A percentile compares a stretch with the other conserved stretches of the same genome.
phyloP scores from a whole-genome alignment of 2,329 filamentous ascomycete genomes.

The Pezicula neosporulosa region DNA sequence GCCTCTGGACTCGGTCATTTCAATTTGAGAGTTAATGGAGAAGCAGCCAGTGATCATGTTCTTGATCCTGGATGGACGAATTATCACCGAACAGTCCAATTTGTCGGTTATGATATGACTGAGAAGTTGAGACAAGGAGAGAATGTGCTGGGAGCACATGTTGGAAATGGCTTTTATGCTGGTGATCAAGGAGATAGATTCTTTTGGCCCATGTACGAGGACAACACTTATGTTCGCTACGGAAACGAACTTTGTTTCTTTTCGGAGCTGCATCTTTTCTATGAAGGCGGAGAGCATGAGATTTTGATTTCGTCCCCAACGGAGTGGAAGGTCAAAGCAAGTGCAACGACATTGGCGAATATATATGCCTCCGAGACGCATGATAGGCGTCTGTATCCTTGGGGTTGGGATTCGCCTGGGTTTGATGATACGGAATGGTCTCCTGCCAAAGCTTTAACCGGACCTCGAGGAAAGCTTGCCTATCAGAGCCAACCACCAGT shows the following conservation, averaged over 20 bases:
- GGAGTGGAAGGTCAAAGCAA: slow-evolving; percentile 33
- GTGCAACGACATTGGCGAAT: slow-evolving; percentile 35
- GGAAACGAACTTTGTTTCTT: slow-evolving; percentile 39
- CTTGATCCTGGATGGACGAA: slow-evolving; percentile 37
- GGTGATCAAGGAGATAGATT: slow-evolving; percentile 39
- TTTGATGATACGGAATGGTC: slow-evolving; percentile 30
- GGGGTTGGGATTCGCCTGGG: slow-evolving; percentile 29
- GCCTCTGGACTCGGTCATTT: slow-evolving; percentile 37
- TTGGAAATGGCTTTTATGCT: slow-evolving; percentile 43
- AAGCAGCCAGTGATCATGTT: slow-evolving; percentile 30
- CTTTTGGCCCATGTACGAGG: slow-evolving; percentile 40
- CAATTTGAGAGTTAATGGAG: slow-evolving; percentile 34
- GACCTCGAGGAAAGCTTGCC: slow-evolving; percentile 33
- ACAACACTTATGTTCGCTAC: slow-evolving; percentile 36
- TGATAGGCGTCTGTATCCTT: slow-evolving; percentile 31
- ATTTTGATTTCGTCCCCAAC: slow-evolving; percentile 31
- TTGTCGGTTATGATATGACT: slow-evolving; percentile 40
- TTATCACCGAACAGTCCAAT: slow-evolving; percentile 37
- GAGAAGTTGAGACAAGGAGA: slow-evolving; percentile 25
- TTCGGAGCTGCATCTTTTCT: slow-evolving; percentile 34
- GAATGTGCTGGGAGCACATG: slow-evolving; percentile 33
- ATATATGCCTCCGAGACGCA: slow-evolving; percentile 38
- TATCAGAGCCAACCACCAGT: slow-evolving; percentile 31
- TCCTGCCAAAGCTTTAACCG: slow-evolving; percentile 33
- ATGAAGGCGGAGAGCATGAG: slow-evolving; percentile 33